Evolutionary conservation across 176 grass and related monocot genomes (phyloP).

Genomic region (Zizania latifolia): DNA sequence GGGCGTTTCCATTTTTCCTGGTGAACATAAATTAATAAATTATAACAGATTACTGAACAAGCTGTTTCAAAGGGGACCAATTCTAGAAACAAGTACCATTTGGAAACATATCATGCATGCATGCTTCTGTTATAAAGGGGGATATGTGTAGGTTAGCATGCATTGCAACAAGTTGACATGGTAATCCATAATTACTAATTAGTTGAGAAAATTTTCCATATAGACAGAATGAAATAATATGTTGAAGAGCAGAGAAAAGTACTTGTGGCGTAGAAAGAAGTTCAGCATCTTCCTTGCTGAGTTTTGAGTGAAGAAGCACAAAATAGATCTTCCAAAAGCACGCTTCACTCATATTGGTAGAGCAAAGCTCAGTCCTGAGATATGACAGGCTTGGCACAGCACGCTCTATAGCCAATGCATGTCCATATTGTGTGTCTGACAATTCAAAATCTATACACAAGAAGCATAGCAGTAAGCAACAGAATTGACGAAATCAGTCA

Average conservation of each 20-base stretch:
- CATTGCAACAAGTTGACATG: slow-evolving; percentile 4
- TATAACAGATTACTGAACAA: background rate
- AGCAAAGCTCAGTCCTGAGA: slow-evolving; percentile 59
- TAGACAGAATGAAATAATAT: background rate
- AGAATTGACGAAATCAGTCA: background rate
- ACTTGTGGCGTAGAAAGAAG: slow-evolving; percentile 62
- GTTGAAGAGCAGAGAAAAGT: slow-evolving; percentile 2
- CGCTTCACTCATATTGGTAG: slow-evolving; percentile 57
- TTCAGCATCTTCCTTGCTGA: slow-evolving; percentile 48
- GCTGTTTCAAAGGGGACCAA: background rate
- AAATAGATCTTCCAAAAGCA: slow-evolving; percentile 92
- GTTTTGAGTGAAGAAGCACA: slow-evolving; percentile 64
- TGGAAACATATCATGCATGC: background rate
- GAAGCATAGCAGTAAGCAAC: slow-evolving; percentile 20
- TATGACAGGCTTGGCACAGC: slow-evolving; percentile 54
- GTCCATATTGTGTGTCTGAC: slow-evolving; percentile 56
- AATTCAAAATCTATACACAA: slow-evolving; percentile 60
- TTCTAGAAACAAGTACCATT: background rate
- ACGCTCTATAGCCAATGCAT: slow-evolving; percentile 52
- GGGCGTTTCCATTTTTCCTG: background rate
- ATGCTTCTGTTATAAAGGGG: background rate
- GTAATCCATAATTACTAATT: background rate
- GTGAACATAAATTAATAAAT: background rate
- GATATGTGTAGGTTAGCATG: background rate
- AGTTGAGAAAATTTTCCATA: background rate